These are phyloP conservation scores for Aspergillus heteromorphus DNA, from an alignment of 495 filamentous ascomycete genomes.

Conservation along the genomic window DNA sequence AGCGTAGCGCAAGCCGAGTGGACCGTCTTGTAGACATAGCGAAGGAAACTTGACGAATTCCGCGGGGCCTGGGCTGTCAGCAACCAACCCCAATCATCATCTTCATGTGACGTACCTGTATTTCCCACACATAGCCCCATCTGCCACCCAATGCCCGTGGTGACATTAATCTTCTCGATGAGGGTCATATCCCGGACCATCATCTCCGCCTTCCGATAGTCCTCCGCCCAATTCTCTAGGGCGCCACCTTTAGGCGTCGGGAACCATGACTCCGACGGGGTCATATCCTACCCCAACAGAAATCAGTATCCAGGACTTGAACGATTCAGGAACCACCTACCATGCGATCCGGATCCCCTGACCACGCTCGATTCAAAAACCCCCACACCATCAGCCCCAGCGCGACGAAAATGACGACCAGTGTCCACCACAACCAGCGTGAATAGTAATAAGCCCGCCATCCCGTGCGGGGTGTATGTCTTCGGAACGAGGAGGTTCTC, in stretches of 20 bases:
- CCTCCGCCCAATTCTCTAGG: conserved; percentile 62
- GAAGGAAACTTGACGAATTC: conserved; percentile 70
- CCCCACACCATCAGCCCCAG: conserved; percentile 17
- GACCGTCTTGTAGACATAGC: conserved; percentile 87
- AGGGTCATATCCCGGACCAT: conserved; percentile 81
- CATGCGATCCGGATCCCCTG: background rate
- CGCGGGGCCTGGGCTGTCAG: conserved; percentile 48
- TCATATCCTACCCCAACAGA: conserved; percentile 5
- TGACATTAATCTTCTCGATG: conserved; percentile 90
- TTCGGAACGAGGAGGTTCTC: conserved; percentile 1
- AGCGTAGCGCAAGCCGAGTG: conserved; percentile 71
- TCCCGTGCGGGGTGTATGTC: conserved; percentile 1
- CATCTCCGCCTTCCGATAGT: conserved; percentile 73
- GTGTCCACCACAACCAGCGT: conserved; percentile 19
- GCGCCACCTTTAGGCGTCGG: conserved; percentile 80
- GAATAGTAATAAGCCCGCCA: conserved; percentile 19
- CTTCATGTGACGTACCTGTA: conserved; percentile 44
- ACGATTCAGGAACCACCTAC: conserved; percentile 6
- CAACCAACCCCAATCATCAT: background rate
- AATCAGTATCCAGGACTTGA: background rate
- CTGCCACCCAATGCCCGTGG: conserved; percentile 86
- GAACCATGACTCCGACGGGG: conserved; percentile 70
- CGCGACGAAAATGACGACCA: conserved; percentile 17
- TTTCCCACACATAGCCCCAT: conserved; percentile 91
- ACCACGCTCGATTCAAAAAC: conserved; percentile 14